Base-by-base conservation (phyloP, 768 basidiomycete species). In the Suillus spraguei region DNA sequence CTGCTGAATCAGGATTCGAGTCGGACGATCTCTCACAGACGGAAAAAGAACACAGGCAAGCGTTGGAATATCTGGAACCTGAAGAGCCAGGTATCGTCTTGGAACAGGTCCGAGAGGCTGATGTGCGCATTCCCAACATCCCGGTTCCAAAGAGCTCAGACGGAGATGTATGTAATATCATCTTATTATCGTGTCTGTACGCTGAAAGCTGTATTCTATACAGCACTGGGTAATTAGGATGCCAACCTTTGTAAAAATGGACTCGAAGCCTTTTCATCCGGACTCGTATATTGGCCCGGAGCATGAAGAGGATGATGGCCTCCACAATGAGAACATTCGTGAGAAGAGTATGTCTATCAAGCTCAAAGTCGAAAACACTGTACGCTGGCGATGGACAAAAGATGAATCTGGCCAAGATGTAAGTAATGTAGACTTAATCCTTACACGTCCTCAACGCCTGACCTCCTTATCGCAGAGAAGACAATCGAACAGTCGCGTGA, bases 361-460 rank as follows among this genome's bases (percentile, higher is more conserved):
- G 72, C 83, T 93, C 56, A 90, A 92, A 68, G 92, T 97, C 9
- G 93, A 95, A 80, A 97, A 97, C 74, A 96, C 95, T 6, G 83
- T 99, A 22, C 85, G 97, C 44, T 99, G 97, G 97, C 87, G 89
- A 69, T 99, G 97, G 97, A 82, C 82, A 1, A 91, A 90, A 72
- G 91, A 92, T 66, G 83, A 83, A 62, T 78, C 82, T 46, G 92
- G 89, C 7, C 79, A 86, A 70, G 90, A 92, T 70, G 96, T 96
- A 70, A 79, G 92, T 82, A 11, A n/a, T 8, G 60, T 36, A n/a
- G 10, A 47, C 35, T 56, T 5, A 32, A 39, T 47, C 38, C 17
- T 42, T 36, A n/a, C 62, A 56, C 56, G 42, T 52, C 50, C 17
- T 61, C n/a, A 53, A 68, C 53, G 42, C 36, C 42, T 28, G 20